Base-by-base conservation (phyloP, 2,329 filamentous ascomycete genomes). In the Pseudofabraea citricarpa region DNA sequence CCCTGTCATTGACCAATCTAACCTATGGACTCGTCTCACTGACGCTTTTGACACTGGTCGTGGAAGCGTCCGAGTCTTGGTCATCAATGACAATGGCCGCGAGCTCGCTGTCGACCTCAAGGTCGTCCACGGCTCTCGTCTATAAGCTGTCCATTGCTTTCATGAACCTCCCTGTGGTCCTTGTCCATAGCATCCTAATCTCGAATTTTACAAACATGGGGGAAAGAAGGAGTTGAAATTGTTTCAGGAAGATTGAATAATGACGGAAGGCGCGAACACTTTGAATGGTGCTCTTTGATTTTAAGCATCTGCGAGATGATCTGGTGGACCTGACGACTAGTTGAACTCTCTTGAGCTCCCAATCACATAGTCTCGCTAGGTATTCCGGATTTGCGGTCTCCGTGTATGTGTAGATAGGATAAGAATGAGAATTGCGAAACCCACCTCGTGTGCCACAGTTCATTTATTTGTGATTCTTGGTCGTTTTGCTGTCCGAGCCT, bases 21-120 rank as follows among this genome's bases (percentile, higher is more conserved):
- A 82, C 71, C 83, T 98, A 57, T 88, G 85, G 76, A 68, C 72
- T 56, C 88, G 90, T 60, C 85, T 98, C 56, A 73, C 79, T 60
- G 80, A 85, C 56, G 81, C 90, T 56, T 98, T 96, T 70, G 83
- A 88, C 72, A 85, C 88, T 58, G 93, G 93, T 66, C 87, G 90
- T 66, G 93, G 93, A 69, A 90, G 83, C 65, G 87, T 98, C 64
- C 88, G 93, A 58, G 90, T 95, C 63, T 83, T 97, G 51, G 93
- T 98, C 69, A 90, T 98, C 72, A 89, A 83, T 69, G 93, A 98
- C 70, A 78, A 85, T 61, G 90, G 90, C 60, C 83, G 85, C 62
- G 93, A 98, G 82, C 83, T 98, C 64, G 90, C 87, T 59, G 93
- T 98, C 58, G 93, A 98, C 81, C 93, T 94, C 83, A 97, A 96